phyloP scores from a whole-genome alignment of 2,329 filamentous ascomycete genomes.

The Falciphora oryzae region DNA sequence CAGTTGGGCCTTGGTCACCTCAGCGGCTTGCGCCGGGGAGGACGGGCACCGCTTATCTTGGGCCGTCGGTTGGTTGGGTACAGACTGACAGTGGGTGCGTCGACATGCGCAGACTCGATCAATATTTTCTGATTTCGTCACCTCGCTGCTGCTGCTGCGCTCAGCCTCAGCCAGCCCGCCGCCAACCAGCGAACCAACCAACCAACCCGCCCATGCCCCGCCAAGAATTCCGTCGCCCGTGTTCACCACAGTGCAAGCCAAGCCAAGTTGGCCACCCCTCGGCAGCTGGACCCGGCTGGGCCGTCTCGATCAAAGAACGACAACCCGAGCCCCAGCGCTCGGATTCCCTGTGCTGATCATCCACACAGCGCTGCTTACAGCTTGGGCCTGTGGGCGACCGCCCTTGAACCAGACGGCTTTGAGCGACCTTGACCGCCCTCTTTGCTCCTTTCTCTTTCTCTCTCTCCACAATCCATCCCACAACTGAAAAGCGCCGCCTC shows the following conservation, averaged over 20 bases:
- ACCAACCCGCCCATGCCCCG: background rate
- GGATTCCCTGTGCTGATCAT: conserved; percentile 9
- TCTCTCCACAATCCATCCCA: background rate
- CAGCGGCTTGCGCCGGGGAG: no score
- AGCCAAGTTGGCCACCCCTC: background rate
- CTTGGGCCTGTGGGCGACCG: background rate
- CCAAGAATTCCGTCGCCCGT: background rate
- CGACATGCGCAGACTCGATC: background rate
- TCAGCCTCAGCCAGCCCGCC: background rate
- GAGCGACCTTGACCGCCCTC: conserved; percentile 7
- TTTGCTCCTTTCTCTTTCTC: no score
- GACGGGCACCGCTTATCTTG: no score
- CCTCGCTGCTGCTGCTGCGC: background rate
- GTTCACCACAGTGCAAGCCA: background rate
- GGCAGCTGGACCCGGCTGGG: no score
- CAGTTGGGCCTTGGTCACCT: background rate
- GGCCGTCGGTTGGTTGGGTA: no score
- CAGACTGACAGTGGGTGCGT: background rate
- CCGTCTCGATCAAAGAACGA: background rate
- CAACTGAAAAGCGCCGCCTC: background rate
- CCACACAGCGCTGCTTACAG: background rate
- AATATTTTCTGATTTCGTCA: background rate
- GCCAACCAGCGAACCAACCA: background rate
- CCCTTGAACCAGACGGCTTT: background rate
- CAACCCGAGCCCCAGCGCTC: conserved; percentile 3